Base-by-base conservation (phyloP, 257 asterid genomes). In the Leonotis leonurus region DNA sequence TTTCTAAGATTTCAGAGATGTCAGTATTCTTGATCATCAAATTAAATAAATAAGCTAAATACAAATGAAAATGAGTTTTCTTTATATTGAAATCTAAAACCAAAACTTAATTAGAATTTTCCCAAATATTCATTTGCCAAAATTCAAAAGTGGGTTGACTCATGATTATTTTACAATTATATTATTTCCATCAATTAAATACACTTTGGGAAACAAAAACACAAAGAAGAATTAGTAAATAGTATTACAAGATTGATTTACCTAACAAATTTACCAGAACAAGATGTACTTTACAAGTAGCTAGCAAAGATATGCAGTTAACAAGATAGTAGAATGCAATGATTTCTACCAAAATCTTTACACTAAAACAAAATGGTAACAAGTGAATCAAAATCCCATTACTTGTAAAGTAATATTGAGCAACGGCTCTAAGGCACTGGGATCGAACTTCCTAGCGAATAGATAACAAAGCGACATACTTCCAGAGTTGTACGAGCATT, bases 361-460 rank as follows among this genome's bases (percentile, higher is more conserved):
- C 61, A 55, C 5, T 24, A 22, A 37, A 59, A 24, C 59, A 70
- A 61, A 46, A 62, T 13, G 18, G 51, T 35, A 14, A 37, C 18
- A 56, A 10, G 24, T 22, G 14, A 2, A 57, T 9, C 46, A 24
- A 40, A 41, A 41, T 41, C 70, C 84, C 99, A 92, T 78, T 21
- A 87, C 81, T 62, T 68, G 67, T 6, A 87, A 73, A 39, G 84
- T 52, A 32, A 92, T 54, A 51, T 74, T 77, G 61, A 89, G 73
- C 70, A 92, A 75, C 48, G 96, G 90, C 70, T 77, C 79, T 56
- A 92, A 73, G 36, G 96, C 76, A 64, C 79, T 80, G 3, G 89
- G 82, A 70, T 73, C 85, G 65, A 92, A 92, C 84, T 92, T 92
- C 57, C 99, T 84, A 14, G 99, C 97, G 78, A 92, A 92, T 41